phyloP scores from a whole-genome alignment of 805 yeast genomes.

The Monosporozyma siamensis region DNA sequence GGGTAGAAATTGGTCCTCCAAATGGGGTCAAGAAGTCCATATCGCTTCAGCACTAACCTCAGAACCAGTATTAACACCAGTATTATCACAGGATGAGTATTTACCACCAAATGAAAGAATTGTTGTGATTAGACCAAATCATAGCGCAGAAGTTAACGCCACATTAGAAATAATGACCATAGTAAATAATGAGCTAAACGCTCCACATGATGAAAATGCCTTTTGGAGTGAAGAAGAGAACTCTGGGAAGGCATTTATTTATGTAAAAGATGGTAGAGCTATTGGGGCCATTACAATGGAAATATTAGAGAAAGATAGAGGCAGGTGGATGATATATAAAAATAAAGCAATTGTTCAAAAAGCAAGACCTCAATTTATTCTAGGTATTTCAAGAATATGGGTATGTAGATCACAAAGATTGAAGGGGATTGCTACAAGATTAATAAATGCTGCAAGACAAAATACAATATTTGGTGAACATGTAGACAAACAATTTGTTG shows the following conservation, averaged over 20 bases:
- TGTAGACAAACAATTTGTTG: constrained; percentile 38
- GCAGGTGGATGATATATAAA: constrained; percentile 53
- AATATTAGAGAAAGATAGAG: constrained; percentile 26
- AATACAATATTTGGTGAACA: constrained; percentile 42
- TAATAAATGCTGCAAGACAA: constrained; percentile 37
- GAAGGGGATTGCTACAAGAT: constrained; percentile 38
- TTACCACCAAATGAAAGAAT: constrained; percentile 21
- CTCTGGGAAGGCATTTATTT: constrained; percentile 42
- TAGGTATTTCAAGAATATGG: constrained; percentile 45
- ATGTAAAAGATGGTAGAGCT: constrained; percentile 37
- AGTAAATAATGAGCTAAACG: constrained; percentile 53
- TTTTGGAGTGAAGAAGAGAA: constrained; percentile 28
- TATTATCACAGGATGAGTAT: constrained; percentile 7
- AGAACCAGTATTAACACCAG: constrained; percentile 8
- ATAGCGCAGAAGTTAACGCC: constrained; percentile 28
- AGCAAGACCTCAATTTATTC: constrained; percentile 31
- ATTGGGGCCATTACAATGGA: constrained; percentile 53
- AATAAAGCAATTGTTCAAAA: constrained; percentile 43
- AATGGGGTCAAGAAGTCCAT: constrained; percentile 27
- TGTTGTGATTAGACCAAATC: constrained; percentile 29
- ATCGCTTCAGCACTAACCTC: neutral
- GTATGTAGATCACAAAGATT: constrained; percentile 39
- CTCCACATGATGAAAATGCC: constrained; percentile 40
- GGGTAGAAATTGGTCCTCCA: constrained; percentile 42
- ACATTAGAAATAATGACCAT: constrained; percentile 37